Percentiles rank a stretch among this genome's conserved stretches.
Conservation (phyloP, 2,329 filamentous ascomycete genomes). For the Stagonosporopsis cucurbitacearum region DNA sequence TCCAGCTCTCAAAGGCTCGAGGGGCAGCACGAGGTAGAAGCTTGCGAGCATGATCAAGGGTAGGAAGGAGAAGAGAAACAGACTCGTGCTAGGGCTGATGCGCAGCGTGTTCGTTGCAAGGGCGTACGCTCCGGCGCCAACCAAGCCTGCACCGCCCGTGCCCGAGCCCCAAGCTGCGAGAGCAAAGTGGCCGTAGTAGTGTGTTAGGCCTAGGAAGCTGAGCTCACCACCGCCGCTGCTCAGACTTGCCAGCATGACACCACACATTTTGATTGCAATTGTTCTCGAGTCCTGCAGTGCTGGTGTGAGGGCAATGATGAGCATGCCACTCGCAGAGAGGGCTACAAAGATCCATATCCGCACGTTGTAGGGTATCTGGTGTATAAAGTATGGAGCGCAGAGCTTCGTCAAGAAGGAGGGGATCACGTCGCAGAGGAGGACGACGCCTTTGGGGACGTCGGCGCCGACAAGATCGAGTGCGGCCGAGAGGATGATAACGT, state of each 20-base stretch:
- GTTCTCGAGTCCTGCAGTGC: conserved; percentile 62
- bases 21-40: conserved; percentile 83
- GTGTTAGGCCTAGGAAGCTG: conserved; percentile 87
- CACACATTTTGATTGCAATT: conserved; percentile 77
- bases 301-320: conserved; percentile 83
- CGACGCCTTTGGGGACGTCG: conserved; percentile 83
- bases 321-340: conserved; percentile 84
- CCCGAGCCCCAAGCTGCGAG: conserved; percentile 92
- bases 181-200: conserved; percentile 88
- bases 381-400: conserved; percentile 91
- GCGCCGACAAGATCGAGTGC: conserved; percentile 94
- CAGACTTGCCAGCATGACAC: conserved; percentile 83
- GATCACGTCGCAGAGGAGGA: conserved; percentile 90
- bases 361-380: conserved; percentile 78
- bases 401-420: conserved; percentile 90
- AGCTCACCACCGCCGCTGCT: conserved; percentile 88
- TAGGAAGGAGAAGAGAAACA: conserved; percentile 79
- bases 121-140: conserved; percentile 82
- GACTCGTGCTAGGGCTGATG: conserved; percentile 73
- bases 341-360: conserved; percentile 77
- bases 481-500: conserved; percentile 94
- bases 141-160: conserved; percentile 85
- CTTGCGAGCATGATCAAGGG: conserved; percentile 82
- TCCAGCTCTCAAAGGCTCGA: conserved; percentile 64
- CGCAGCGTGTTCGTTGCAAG: conserved; percentile 80